A percentile compares a stretch with the other conserved stretches of the same genome.
Conservation (phyloP, 2,329 filamentous ascomycete species). For the Neoarthrinium moseri region DNA sequence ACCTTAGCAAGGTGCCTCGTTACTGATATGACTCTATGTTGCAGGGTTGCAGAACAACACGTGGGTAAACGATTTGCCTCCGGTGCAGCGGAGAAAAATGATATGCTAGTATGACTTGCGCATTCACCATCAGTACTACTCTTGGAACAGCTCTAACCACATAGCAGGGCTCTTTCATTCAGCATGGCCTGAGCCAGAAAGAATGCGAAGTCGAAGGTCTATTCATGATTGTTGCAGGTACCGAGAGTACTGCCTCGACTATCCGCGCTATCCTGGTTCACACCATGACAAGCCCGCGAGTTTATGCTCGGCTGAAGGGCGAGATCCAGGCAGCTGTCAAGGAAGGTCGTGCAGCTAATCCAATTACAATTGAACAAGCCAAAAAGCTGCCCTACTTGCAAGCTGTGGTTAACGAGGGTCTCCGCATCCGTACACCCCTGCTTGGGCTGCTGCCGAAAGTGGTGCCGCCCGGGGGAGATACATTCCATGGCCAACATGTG, state of each 20-base stretch:
- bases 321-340: slow-evolving; percentile 37
- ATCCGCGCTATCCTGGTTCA: slow-evolving; percentile 46
- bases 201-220: slow-evolving; percentile 26
- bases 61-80: slow-evolving; percentile 15
- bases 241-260: slow-evolving; percentile 48
- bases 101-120: slow-evolving; percentile 20
- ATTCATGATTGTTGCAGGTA: slow-evolving; percentile 28
- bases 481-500: slow-evolving; percentile 27
- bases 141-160: background rate
- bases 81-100: slow-evolving; percentile 6
- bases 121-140: too few relatives aligned
- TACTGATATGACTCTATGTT: background rate
- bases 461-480: slow-evolving; percentile 26
- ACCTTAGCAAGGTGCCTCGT: background rate
- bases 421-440: slow-evolving; percentile 33
- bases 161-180: slow-evolving; percentile 26
- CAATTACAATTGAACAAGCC: background rate
- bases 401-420: slow-evolving; percentile 34
- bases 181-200: slow-evolving; percentile 22
- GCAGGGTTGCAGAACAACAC: slow-evolving; percentile 14
- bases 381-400: slow-evolving; percentile 1
- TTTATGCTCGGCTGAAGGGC: slow-evolving; percentile 37
- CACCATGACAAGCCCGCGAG: slow-evolving; percentile 41
- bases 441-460: slow-evolving; percentile 25
- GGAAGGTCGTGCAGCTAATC: slow-evolving; percentile 17